A percentile compares a stretch with the other conserved stretches of the same genome.
These are phyloP conservation scores for Acanthamoeba lenticulata DNA, from an alignment of 208 protist species.

Conservation along the genomic window DNA sequence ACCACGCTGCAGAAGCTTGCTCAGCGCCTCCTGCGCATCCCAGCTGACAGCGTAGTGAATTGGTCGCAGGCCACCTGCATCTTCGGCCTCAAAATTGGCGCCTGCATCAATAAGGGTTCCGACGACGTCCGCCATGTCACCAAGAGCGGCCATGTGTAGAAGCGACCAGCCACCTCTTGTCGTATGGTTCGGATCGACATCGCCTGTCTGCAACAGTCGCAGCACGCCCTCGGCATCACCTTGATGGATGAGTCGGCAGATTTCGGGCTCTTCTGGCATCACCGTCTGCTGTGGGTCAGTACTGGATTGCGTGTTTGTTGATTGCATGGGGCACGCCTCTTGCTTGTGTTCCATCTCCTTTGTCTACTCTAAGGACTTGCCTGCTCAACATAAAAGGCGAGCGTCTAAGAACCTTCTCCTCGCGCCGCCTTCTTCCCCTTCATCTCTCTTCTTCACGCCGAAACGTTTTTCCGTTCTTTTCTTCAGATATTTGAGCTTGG, in stretches of 20 bases:
- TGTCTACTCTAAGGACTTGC: too few species aligned
- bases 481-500: background rate
- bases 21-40: background rate
- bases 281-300: background rate
- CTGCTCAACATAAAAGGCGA: too few species aligned
- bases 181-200: conserved; percentile 12
- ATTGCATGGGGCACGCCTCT: background rate
- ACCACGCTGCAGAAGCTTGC: background rate
- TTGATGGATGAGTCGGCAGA: background rate
- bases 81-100: background rate
- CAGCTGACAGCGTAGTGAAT: conserved; percentile 53
- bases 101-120: background rate
- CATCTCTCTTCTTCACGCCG: too few species aligned
- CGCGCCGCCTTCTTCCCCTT: too few species aligned
- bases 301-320: background rate
- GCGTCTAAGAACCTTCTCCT: too few species aligned
- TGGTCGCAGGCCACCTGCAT: background rate
- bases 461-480: background rate
- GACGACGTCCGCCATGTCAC: conserved; percentile 18
- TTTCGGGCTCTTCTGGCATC: background rate
- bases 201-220: background rate
- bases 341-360: background rate
- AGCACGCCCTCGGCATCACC: background rate
- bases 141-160: conserved; percentile 33
- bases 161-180: conserved; percentile 37